Evolutionary conservation across 257 asterid genomes (phyloP), one percentile per base, ranked within the genome.

Genomic region (Penstemon davidsonii): DNA sequence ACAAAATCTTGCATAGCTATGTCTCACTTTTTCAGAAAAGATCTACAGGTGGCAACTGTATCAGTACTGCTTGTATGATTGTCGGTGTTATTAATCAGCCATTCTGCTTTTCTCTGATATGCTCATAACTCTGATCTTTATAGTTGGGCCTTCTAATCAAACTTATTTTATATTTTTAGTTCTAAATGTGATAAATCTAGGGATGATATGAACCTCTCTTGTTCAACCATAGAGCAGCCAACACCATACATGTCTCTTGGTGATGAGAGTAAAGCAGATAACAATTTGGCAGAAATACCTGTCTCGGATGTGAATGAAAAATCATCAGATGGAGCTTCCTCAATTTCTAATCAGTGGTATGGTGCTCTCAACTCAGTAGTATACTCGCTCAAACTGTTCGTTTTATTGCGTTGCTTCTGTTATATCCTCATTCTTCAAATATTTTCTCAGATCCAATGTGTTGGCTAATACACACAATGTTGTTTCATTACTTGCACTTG

Each of bases 301-400:
- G 79, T 76, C 8, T 52, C 64, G 8, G 83, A 73, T 52, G 67
- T 60, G 69, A 64, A 70, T 74, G 83, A 74, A 66, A 82, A 76
- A 73, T 68, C 68, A 45, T 51, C 76, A 8, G 87, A 76, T 52
- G 80, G 70, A 18, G 69, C 52, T 25, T 55, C 64, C n/a, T 25
- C 79, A 66, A 38, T 43, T 76, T 73, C 74, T 64, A 66, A 47
- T 65, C 79, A 61, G 43, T 79, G 88, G 90, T 80, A 67, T 56
- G 61, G 51, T 47, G 56, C 53, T 46, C 11, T 51, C 18, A 6
- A 54, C 42, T 64, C 63, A 60, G 60, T 58, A 52, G 60, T 54
- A 65, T 10, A 68, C 49, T 62, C 51, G 12, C 2, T 3, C 2
- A 15, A 9, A 38, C 7, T 50, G 49, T 18, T 46, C 5, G 40